Percentiles rank a stretch among this genome's conserved stretches.
Conservation (phyloP, 208 protist species). For the Acanthamoeba triangularis region DNA sequence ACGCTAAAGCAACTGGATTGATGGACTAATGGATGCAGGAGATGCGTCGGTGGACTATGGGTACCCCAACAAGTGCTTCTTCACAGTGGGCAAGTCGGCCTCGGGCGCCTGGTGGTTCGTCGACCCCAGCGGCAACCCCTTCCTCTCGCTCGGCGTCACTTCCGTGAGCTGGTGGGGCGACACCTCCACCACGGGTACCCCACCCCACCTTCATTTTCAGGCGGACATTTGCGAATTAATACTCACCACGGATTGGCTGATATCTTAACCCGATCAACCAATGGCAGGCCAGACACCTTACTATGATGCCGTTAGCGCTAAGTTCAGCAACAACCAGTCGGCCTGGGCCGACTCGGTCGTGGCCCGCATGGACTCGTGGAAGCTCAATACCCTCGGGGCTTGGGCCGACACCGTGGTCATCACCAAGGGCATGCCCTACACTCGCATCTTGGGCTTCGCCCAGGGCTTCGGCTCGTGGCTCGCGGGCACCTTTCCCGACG, state of each 20-base stretch:
- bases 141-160: slow-evolving; percentile 23
- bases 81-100: not conserved
- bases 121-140: not conserved
- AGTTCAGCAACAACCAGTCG: slow-evolving; percentile 47
- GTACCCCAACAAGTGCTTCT: slow-evolving; percentile 31
- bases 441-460: not conserved
- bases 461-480: not conserved
- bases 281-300: not conserved
- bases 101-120: slow-evolving; percentile 7
- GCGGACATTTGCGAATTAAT: no score
- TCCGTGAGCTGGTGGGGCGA: not conserved
- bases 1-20: not conserved
- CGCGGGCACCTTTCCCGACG: not conserved
- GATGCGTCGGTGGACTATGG: not conserved
- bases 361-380: not conserved
- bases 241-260: not conserved
- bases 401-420: not conserved
- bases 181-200: not conserved
- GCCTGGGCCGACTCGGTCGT: slow-evolving; percentile 9
- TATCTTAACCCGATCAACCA: not conserved
- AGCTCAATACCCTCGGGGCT: not conserved
- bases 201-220: not conserved
- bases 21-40: not conserved
- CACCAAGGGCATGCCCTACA: slow-evolving; percentile 59
- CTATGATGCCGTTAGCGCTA: not conserved